Evolutionary conservation across 441 rosid species (phyloP).

Genomic region (Syzygium syzygioides): DNA sequence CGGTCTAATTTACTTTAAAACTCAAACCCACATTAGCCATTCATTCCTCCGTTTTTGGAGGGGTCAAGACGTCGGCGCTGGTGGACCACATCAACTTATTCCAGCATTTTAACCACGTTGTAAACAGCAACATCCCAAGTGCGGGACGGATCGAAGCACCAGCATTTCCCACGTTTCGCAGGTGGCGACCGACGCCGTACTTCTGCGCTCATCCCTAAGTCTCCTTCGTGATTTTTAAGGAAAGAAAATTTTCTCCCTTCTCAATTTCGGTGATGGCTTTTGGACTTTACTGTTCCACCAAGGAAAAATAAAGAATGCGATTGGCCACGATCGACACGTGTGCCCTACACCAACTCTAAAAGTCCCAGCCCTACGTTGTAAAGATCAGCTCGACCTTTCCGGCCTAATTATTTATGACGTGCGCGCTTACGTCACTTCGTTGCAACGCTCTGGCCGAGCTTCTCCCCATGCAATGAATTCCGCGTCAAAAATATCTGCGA

Average conservation of each 20-base stretch:
- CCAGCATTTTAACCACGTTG: not conserved
- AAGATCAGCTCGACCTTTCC: too few species aligned
- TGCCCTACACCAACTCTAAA: too few species aligned
- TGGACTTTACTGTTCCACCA: not conserved
- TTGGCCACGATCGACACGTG: not conserved
- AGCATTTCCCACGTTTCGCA: not conserved
- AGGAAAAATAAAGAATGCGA: rapidly evolving
- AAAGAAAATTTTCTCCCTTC: not conserved
- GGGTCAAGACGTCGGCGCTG: not conserved
- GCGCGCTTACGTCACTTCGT: not conserved
- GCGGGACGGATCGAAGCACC: not conserved
- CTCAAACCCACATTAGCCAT: not conserved
- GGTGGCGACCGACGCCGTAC: not conserved
- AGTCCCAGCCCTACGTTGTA: too few species aligned
- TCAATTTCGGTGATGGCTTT: not conserved
- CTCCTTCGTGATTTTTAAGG: not conserved
- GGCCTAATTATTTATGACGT: not conserved
- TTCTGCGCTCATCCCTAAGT: not conserved
- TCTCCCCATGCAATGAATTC: not conserved
- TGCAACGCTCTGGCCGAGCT: not conserved
- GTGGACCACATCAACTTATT: not conserved
- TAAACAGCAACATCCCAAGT: not conserved
- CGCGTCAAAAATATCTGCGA: not conserved
- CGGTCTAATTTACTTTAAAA: too few species aligned
- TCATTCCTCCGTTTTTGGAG: not conserved